These are phyloP conservation scores for Solanum sejunctum DNA, from an alignment of 257 asterid genomes.

Conservation along the genomic window DNA sequence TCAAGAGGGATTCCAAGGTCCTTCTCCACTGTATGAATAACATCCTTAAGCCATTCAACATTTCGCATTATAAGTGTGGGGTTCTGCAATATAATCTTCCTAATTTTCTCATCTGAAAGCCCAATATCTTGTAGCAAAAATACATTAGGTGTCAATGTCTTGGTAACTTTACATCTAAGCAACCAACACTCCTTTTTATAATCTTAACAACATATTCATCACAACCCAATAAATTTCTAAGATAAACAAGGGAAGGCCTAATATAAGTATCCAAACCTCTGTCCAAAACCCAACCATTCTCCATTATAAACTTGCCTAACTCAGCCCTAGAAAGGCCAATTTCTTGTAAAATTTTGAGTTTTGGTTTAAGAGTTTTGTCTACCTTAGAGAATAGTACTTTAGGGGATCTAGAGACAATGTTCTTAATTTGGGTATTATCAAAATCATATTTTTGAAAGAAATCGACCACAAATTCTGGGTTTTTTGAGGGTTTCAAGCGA, in stretches of 20 bases:
- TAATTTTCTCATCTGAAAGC: background rate
- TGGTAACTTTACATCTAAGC: background rate
- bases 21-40: background rate
- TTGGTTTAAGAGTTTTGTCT: slow-evolving; percentile 8
- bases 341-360: background rate
- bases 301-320: background rate
- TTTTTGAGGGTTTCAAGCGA: background rate
- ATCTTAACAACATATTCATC: background rate
- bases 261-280: background rate
- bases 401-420: too few relatives aligned
- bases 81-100: background rate
- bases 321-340: background rate
- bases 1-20: slow-evolving; percentile 1
- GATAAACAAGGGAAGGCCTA: background rate
- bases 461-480: background rate
- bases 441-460: background rate
- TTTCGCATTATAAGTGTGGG: background rate
- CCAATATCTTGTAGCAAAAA: background rate
- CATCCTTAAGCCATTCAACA: background rate
- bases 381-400: too few relatives aligned
- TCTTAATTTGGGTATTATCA: background rate
- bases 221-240: background rate
- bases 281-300: background rate
- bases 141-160: background rate
- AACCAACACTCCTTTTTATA: background rate